Conservation (phyloP, 208 protist species). For the Jaenimonas drosophilae region DNA sequence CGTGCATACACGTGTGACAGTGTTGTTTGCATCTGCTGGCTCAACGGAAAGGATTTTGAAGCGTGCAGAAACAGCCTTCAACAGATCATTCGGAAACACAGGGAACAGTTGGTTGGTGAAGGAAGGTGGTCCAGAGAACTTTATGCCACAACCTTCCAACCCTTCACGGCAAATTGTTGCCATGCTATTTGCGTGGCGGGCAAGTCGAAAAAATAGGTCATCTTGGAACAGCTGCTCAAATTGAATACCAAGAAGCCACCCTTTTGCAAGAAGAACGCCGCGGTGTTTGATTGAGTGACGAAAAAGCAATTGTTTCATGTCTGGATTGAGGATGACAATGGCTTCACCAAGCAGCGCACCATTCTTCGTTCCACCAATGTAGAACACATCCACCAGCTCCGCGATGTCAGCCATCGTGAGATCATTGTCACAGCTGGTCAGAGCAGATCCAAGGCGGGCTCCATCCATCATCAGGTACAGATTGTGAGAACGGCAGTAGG, state of each 20-base stretch:
- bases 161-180: slow-evolving; percentile 19
- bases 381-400: slow-evolving; percentile 29
- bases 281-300: slow-evolving; percentile 37
- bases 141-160: slow-evolving; percentile 21
- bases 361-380: slow-evolving; percentile 37
- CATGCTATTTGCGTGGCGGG: slow-evolving; percentile 26
- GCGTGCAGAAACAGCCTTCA: too few species aligned
- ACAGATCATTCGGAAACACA: slow-evolving; percentile 7
- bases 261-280: slow-evolving; percentile 38
- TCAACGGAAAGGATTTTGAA: too few species aligned
- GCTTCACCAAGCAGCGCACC: slow-evolving; percentile 38
- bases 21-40: slow-evolving; percentile 1
- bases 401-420: slow-evolving; percentile 31
- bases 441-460: slow-evolving; percentile 22
- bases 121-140: slow-evolving; percentile 10
- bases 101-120: slow-evolving; percentile 30
- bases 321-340: slow-evolving; percentile 17
- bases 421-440: slow-evolving; percentile 14
- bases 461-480: slow-evolving; percentile 40
- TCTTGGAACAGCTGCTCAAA: slow-evolving; percentile 33
- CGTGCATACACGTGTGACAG: slow-evolving; percentile 22
- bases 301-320: slow-evolving; percentile 9
- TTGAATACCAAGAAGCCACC: slow-evolving; percentile 39
- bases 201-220: slow-evolving; percentile 19
- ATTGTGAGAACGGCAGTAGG: slow-evolving; percentile 13